phyloP scores from a whole-genome alignment of 805 yeast genomes.

The Candida saitoana region DNA sequence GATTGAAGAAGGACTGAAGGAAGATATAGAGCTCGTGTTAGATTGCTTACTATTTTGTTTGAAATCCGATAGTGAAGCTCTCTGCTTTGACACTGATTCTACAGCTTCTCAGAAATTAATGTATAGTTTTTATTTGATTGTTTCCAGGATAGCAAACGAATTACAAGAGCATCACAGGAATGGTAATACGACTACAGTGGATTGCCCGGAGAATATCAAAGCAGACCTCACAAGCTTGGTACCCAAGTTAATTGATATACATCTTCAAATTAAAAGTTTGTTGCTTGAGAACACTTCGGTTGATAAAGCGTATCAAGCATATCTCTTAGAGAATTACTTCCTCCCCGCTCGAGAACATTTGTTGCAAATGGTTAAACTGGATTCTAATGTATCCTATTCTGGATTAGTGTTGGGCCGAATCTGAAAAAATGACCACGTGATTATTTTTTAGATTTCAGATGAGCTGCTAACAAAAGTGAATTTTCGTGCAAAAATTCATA shows the following conservation, averaged over 20 bases:
- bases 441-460: conserved; percentile 14
- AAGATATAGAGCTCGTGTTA: neutral
- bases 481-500: conserved; percentile 1
- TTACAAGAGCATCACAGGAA: neutral
- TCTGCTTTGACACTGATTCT: neutral
- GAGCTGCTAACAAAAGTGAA: conserved; percentile 17
- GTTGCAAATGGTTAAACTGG: neutral
- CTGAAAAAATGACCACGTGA: conserved; percentile 3
- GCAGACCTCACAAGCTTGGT: neutral
- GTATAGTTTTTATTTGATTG: neutral
- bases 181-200: neutral
- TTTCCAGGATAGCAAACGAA: neutral
- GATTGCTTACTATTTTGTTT: neutral
- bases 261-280: neutral
- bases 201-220: neutral
- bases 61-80: neutral
- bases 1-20: neutral
- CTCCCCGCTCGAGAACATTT: neutral
- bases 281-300: neutral
- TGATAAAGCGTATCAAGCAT: neutral
- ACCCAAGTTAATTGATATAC: neutral
- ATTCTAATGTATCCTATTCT: neutral
- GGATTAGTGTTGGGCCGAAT: neutral
- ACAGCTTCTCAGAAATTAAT: neutral
- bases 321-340: neutral